phyloP scores from a whole-genome alignment of 2,329 filamentous ascomycete genomes.

The Neofusicoccum sp. region DNA sequence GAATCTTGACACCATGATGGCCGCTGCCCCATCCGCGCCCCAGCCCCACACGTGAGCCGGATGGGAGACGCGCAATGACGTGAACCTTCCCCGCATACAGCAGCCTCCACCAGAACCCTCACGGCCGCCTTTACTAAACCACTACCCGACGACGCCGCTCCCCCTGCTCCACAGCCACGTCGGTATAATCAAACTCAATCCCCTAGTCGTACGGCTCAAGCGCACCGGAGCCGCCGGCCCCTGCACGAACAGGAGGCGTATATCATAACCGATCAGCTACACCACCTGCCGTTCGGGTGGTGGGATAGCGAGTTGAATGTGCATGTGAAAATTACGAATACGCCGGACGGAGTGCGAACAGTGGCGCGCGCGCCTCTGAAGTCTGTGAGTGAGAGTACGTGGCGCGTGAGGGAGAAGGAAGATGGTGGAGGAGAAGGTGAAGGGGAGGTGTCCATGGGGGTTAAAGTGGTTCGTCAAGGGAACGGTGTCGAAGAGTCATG shows the following conservation, averaged over 20 bases:
- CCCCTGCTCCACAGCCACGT: neutral
- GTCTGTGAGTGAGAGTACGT: neutral
- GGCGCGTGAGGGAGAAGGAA: neutral
- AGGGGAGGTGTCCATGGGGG: neutral
- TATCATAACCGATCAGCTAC: neutral
- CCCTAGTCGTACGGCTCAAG: neutral
- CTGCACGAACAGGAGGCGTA: neutral
- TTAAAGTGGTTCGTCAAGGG: slow-evolving; percentile 1
- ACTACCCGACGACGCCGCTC: neutral
- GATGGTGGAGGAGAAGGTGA: neutral
- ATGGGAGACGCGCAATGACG: no score
- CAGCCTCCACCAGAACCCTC: neutral
- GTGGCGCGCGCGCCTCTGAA: neutral
- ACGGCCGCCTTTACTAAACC: neutral
- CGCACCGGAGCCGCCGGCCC: neutral
- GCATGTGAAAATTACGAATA: neutral
- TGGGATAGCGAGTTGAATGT: neutral
- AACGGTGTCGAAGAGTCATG: slow-evolving; percentile 1
- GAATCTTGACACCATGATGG: no score
- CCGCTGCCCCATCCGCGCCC: no score
- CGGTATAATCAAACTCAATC: slow-evolving; percentile 1
- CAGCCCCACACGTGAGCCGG: no score
- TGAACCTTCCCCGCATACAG: no score
- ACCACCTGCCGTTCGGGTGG: neutral
- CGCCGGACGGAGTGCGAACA: neutral